phyloP scores from a whole-genome alignment of 768 basidiomycete species.

The Suillus placidus region DNA sequence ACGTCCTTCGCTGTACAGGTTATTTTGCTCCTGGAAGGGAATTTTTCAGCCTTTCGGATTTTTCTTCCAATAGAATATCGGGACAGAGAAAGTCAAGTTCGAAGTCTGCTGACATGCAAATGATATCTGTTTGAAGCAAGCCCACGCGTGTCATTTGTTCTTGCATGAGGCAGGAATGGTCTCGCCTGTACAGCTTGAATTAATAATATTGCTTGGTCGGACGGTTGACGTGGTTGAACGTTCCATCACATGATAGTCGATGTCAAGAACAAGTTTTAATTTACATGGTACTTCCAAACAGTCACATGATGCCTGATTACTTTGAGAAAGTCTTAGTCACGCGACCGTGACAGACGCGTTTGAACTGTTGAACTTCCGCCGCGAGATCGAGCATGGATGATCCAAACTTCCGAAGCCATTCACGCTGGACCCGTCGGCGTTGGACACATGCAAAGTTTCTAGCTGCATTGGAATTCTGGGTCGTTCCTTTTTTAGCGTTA shows the following conservation, averaged over 20 bases:
- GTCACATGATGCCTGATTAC: too few relatives aligned
- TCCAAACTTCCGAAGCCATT: neutral
- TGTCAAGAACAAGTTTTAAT: too few relatives aligned
- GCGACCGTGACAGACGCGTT: neutral
- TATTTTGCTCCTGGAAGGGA: too few relatives aligned
- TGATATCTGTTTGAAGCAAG: neutral
- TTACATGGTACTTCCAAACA: too few relatives aligned
- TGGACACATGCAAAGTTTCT: neutral
- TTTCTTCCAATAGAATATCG: too few relatives aligned
- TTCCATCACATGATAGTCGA: too few relatives aligned
- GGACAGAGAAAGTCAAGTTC: neutral
- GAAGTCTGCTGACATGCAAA: neutral
- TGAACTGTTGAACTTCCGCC: neutral
- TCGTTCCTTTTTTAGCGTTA: neutral
- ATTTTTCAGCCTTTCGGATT: too few relatives aligned
- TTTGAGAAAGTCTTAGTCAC: neutral
- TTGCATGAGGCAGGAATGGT: neutral
- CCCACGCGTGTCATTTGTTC: neutral
- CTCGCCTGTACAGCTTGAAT: neutral
- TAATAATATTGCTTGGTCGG: too few relatives aligned
- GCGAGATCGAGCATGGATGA: neutral
- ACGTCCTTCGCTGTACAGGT: too few relatives aligned
- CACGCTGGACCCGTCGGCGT: neutral
- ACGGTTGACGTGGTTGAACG: too few relatives aligned
- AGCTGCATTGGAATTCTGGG: neutral